These are phyloP conservation scores for Alternaria alternata DNA, from an alignment of 2,329 filamentous ascomycete species.

Conservation along the genomic window DNA sequence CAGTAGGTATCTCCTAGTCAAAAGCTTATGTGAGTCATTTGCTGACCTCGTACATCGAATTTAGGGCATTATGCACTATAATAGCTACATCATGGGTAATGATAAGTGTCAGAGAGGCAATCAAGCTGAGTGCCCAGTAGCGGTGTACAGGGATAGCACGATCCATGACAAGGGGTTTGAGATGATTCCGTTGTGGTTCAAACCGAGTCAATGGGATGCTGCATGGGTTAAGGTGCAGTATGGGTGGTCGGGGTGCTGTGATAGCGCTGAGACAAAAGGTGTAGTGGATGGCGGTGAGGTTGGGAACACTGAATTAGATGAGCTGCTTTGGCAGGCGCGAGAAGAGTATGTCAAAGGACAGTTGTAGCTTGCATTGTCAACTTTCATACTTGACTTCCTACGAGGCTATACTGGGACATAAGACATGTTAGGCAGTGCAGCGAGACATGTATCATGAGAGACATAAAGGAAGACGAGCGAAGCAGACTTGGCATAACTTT, in stretches of 20 bases:
- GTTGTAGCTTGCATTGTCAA: neutral
- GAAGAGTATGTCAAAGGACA: neutral
- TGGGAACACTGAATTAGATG: neutral
- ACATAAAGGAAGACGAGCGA: no score
- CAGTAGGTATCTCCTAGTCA: neutral
- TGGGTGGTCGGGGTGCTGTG: neutral
- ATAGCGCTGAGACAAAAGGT: neutral
- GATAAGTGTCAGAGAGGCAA: neutral
- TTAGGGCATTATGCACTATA: neutral
- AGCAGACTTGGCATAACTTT: no score
- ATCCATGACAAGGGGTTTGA: neutral
- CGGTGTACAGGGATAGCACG: conserved; percentile 1
- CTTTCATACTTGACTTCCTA: neutral
- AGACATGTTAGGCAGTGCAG: neutral
- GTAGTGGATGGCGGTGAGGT: neutral
- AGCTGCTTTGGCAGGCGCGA: neutral
- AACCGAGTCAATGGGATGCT: neutral
- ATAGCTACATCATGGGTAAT: neutral
- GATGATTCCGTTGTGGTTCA: neutral
- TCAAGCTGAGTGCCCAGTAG: neutral
- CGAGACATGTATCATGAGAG: no score
- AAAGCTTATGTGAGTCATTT: neutral
- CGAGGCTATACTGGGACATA: neutral
- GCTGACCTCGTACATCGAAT: neutral
- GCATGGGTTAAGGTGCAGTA: neutral